Percentiles rank a stretch among this genome's conserved stretches.
These are phyloP conservation scores for Hypoxylon fuscum DNA, from an alignment of 495 filamentous ascomycete genomes.

Conservation along the genomic window DNA sequence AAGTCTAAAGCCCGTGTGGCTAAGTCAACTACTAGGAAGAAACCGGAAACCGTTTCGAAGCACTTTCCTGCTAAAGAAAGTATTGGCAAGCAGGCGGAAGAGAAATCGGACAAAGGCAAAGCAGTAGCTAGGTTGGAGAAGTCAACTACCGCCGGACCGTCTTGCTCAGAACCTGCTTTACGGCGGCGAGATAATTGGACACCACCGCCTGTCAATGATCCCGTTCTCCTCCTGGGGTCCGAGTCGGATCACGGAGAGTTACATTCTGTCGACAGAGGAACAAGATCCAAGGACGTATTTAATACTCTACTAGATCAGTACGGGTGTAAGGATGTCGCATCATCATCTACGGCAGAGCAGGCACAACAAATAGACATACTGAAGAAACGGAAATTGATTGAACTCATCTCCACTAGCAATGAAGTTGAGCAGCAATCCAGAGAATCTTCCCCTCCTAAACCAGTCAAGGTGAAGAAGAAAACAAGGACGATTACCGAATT, in stretches of 20 bases:
- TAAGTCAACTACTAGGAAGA: constrained; percentile 43
- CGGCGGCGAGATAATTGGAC: constrained; percentile 67
- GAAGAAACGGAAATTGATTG: constrained; percentile 62
- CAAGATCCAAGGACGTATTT: constrained; percentile 41
- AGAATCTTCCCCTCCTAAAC: constrained; percentile 59
- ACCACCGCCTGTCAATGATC: constrained; percentile 54
- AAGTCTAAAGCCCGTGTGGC: constrained; percentile 46
- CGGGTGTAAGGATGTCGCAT: constrained; percentile 34
- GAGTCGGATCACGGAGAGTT: constrained; percentile 43
- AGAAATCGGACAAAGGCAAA: neutral
- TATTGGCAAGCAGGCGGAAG: constrained; percentile 5
- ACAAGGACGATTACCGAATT: constrained; percentile 84
- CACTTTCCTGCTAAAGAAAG: constrained; percentile 46
- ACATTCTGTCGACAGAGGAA: constrained; percentile 19
- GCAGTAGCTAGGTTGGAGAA: constrained; percentile 4
- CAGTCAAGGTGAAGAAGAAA: constrained; percentile 68
- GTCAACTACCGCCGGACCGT: constrained; percentile 38
- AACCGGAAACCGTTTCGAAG: constrained; percentile 45
- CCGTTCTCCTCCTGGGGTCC: constrained; percentile 10
- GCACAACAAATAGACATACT: constrained; percentile 38
- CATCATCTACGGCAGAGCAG: neutral
- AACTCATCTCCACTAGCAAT: constrained; percentile 49
- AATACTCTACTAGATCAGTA: constrained; percentile 46
- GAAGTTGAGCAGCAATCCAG: constrained; percentile 24
- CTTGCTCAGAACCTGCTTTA: constrained; percentile 54